phyloP scores from a whole-genome alignment of 768 basidiomycete genomes.

The Arthromyces matolae region DNA sequence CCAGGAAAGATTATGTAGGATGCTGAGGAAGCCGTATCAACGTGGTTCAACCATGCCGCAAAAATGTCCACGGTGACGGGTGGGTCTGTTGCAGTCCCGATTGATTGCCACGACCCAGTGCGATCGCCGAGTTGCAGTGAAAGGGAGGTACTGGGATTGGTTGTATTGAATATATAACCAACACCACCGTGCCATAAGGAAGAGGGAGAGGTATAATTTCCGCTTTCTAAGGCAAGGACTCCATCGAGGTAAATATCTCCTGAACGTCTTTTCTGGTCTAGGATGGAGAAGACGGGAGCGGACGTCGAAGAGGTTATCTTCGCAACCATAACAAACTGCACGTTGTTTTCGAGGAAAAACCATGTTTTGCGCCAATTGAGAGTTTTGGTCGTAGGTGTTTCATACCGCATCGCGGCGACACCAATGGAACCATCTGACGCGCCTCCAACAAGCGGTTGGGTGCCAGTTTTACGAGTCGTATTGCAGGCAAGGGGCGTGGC shows the following conservation, averaged over 20 bases:
- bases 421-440: slow-evolving; percentile 56
- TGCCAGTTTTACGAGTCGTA: slow-evolving; percentile 38
- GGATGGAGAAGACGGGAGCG: slow-evolving; percentile 55
- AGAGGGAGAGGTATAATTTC: slow-evolving; percentile 17
- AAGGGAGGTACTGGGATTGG: slow-evolving; percentile 30
- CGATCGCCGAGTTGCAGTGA: slow-evolving; percentile 42
- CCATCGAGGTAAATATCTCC: slow-evolving; percentile 48
- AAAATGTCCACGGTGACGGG: slow-evolving; percentile 59
- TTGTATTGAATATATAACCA: slow-evolving; percentile 51
- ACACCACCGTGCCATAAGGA: slow-evolving; percentile 64
- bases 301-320: slow-evolving; percentile 41
- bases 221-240: slow-evolving; percentile 5
- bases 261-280: slow-evolving; percentile 58
- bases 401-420: slow-evolving; percentile 61
- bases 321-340: slow-evolving; percentile 62
- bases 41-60: slow-evolving; percentile 56
- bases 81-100: slow-evolving; percentile 61
- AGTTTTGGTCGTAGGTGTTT: slow-evolving; percentile 54
- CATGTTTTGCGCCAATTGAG: slow-evolving; percentile 67
- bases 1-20: slow-evolving; percentile 61
- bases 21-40: slow-evolving; percentile 30
- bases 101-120: slow-evolving; percentile 57
- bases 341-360: slow-evolving; percentile 69
- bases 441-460: slow-evolving; percentile 63
- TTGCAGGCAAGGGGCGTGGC: slow-evolving; percentile 51